phyloP scores from a whole-genome alignment of 1,139 yeast species.

The Yarrowia galli region DNA sequence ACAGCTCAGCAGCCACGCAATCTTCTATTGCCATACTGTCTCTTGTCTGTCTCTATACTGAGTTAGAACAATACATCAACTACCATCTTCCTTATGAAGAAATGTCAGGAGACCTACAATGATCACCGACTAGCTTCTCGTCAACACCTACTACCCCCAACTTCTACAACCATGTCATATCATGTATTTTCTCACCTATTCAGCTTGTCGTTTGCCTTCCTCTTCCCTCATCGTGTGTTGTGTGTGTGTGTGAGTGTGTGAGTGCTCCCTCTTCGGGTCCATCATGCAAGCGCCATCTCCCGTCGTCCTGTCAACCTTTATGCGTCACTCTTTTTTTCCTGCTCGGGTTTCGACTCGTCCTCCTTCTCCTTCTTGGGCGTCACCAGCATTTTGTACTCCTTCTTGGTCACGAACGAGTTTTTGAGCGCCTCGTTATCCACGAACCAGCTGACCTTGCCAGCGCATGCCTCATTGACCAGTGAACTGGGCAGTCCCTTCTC shows the following conservation, averaged over 20 bases:
- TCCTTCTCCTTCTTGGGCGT: not conserved
- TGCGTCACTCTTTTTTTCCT: conserved; percentile 8
- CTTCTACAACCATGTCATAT: not conserved
- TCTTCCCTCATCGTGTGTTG: not conserved
- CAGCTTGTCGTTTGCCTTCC: not conserved
- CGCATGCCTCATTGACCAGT: conserved; percentile 93
- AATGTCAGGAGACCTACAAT: too few species aligned
- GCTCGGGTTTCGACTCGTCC: not conserved
- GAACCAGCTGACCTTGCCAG: conserved; percentile 97
- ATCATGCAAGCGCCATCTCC: not conserved
- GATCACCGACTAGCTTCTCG: too few species aligned
- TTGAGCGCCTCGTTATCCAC: conserved; percentile 94
- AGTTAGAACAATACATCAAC: too few species aligned
- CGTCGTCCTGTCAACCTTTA: not conserved
- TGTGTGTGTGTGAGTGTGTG: not conserved
- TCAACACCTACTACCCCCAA: not conserved
- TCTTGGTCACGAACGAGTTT: conserved; percentile 79
- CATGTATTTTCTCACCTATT: conserved; percentile 3
- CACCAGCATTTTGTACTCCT: conserved; percentile 63
- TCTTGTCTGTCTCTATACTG: too few species aligned
- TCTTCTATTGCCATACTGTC: too few species aligned
- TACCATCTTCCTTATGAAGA: too few species aligned
- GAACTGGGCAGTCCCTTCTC: conserved; percentile 96
- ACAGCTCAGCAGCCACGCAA: too few species aligned
- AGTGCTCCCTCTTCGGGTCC: not conserved